Evolutionary conservation across 164 flowering plant species (phyloP), one percentile per base, ranked within the genome.

Genomic region (Aristolochia contorta): DNA sequence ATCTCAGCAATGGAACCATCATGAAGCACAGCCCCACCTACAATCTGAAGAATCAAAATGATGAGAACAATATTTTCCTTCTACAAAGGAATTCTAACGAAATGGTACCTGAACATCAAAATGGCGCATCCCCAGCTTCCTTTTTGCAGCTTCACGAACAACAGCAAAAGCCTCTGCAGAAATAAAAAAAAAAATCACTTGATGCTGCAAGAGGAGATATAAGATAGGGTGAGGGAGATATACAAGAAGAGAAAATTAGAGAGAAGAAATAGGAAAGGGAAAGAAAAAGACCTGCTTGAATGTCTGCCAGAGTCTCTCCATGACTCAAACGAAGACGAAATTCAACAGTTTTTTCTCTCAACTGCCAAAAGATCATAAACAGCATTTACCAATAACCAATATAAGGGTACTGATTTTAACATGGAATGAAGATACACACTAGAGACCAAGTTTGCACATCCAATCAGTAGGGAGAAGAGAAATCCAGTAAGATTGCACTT

Each of bases 1-100:
- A 94, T 94, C 80, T 91, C 97, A 14, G 99, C 97, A 75, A 94
- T 91, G 41, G 88, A 83, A 25, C 99, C 99, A 72, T 94, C 97
- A 74, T 94, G 96, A 65, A 91, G 96, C 64, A 94, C 97, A 0
- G 97, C 96, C 58, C 99, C 99, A 57, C 99, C 99, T 68, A 94
- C 82, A 63, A 94, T 83, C 99, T 93, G 63, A 47, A 61, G 27
- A 16, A 48, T 45, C 0, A 52, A n/a, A 65, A 24, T 16, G 30
- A 54, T 61, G 4, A 47, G 60, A 67, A 48, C 51, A 45, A 59
- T 2, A 4, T 27, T 46, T 37, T 24, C 5, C 14, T 18, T 60
- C 20, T 30, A 3, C 19, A 52, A 69, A 54, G 22, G 57, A 21
- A 56, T 19, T n/a, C 16, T 30, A 22, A 41, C 25, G 19, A 62